Conservation (phyloP, 2,329 filamentous ascomycete species). For the Lachnellula cervina region DNA sequence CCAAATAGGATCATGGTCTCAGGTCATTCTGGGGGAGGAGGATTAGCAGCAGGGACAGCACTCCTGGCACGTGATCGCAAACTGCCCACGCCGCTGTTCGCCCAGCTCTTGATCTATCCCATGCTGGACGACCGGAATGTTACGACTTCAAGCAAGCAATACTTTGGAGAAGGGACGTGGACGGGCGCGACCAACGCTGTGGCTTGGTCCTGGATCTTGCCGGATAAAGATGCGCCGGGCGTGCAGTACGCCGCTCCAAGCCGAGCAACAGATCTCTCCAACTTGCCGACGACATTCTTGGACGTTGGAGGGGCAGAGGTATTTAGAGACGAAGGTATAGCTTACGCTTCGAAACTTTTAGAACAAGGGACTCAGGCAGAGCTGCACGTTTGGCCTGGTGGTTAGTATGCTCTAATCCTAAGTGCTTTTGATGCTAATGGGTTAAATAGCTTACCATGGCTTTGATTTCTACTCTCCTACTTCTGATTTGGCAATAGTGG, state of each 20-base stretch:
- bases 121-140: constrained; percentile 40
- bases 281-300: constrained; percentile 33
- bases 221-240: constrained; percentile 17
- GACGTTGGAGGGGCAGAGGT: constrained; percentile 33
- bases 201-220: constrained; percentile 32
- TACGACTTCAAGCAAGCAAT: constrained; percentile 29
- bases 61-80: constrained; percentile 42
- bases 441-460: neutral
- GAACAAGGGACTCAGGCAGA: constrained; percentile 32
- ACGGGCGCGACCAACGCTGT: constrained; percentile 29
- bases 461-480: neutral
- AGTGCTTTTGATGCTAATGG: neutral
- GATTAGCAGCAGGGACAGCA: constrained; percentile 49
- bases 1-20: constrained; percentile 47
- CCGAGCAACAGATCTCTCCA: constrained; percentile 27
- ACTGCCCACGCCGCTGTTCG: constrained; percentile 32
- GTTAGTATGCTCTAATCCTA: neutral
- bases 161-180: constrained; percentile 30
- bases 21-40: constrained; percentile 53
- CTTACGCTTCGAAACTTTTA: constrained; percentile 33
- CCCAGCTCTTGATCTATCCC: constrained; percentile 37
- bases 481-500: neutral
- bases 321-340: constrained; percentile 34
- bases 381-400: constrained; percentile 34
- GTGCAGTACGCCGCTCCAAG: constrained; percentile 32